phyloP scores from a whole-genome alignment of 345 rosid species.

The Salix purpurea region DNA sequence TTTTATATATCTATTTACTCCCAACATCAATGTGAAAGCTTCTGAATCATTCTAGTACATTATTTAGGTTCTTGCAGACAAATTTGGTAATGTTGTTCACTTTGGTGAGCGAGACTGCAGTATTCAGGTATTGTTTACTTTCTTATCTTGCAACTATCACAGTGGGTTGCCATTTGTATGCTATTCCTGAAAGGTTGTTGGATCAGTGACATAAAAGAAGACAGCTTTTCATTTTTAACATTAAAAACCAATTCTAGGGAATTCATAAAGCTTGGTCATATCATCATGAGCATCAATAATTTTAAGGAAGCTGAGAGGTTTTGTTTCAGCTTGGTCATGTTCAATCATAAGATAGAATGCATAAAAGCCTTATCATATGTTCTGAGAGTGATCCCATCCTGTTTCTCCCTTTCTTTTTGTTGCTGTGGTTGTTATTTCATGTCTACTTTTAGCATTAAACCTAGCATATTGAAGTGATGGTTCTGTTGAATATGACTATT shows the following conservation, averaged over 20 bases:
- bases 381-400: not conserved
- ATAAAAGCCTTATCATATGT: not conserved
- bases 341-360: not conserved
- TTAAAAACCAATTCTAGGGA: not conserved
- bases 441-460: conserved; percentile 1
- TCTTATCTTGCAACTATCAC: not conserved
- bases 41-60: conserved; percentile 12
- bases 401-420: not conserved
- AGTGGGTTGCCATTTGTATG: not conserved
- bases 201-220: not conserved
- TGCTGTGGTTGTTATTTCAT: not conserved
- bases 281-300: not conserved
- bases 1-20: not conserved
- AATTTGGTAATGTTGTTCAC: conserved; percentile 93
- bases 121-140: conserved; percentile 63
- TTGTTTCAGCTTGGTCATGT: not conserved
- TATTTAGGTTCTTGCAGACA: conserved; percentile 88
- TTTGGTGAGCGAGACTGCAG: conserved; percentile 99
- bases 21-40: not conserved
- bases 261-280: not conserved
- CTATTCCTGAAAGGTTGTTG: not conserved
- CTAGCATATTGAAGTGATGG: conserved; percentile 8
- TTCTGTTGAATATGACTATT: conserved; percentile 22
- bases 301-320: not conserved
- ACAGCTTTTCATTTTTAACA: not conserved